Percentiles rank a stretch among this genome's conserved stretches.
Conservation (phyloP, 208 protist genomes). For the Borovskyia barvae region DNA sequence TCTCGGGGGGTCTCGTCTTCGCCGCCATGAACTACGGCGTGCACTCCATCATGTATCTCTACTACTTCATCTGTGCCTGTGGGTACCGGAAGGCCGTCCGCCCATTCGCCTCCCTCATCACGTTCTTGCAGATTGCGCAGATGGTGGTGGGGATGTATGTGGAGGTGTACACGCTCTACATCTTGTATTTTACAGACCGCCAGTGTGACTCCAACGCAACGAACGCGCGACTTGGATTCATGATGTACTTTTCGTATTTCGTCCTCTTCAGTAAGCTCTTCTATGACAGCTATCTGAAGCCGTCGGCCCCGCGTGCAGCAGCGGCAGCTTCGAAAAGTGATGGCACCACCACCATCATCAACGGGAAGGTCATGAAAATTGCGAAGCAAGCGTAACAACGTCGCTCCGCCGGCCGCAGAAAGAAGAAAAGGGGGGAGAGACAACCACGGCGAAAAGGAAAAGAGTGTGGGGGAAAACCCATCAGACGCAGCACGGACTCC, state of each 20-base stretch:
- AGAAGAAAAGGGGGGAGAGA: too few relatives aligned
- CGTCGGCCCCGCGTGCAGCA: constrained; percentile 6
- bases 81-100: constrained; percentile 57
- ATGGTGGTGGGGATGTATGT: constrained; percentile 88
- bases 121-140: constrained; percentile 86
- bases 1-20: constrained; percentile 75
- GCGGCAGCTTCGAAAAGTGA: constrained; percentile 7
- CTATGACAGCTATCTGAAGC: constrained; percentile 68
- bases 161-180: constrained; percentile 50
- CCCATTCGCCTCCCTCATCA: constrained; percentile 82
- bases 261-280: constrained; percentile 89
- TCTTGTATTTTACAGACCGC: constrained; percentile 29
- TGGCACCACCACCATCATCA: background rate
- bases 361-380: background rate
- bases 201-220: constrained; percentile 61
- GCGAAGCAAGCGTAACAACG: constrained; percentile 10
- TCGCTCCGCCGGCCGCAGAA: background rate
- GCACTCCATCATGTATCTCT: constrained; percentile 95
- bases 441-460: too few relatives aligned
- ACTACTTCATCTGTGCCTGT: constrained; percentile 86
- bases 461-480: too few relatives aligned
- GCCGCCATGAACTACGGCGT: constrained; percentile 91
- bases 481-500: too few relatives aligned
- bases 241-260: constrained; percentile 93
- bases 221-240: constrained; percentile 62